A percentile compares a stretch with the other conserved stretches of the same genome.
phyloP scores from a whole-genome alignment of 768 basidiomycete species.

The Russula virescens region DNA sequence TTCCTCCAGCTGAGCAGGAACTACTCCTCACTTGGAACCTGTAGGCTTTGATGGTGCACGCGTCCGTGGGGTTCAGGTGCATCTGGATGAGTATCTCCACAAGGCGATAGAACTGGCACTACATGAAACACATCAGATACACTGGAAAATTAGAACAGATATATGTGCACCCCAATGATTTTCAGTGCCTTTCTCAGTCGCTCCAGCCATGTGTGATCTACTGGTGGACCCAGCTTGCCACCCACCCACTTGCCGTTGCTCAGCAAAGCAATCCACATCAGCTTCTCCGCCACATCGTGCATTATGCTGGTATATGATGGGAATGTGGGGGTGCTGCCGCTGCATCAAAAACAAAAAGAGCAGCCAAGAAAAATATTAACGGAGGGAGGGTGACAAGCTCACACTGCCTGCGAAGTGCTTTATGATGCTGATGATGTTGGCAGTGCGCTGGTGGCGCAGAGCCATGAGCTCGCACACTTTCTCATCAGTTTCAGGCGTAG shows the following conservation, averaged over 20 bases:
- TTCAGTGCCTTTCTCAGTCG: conserved; percentile 78
- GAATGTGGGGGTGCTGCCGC: no score
- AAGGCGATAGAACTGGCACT: conserved; percentile 93
- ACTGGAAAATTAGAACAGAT: not conserved
- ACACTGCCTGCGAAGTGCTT: conserved; percentile 31
- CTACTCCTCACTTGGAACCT: conserved; percentile 88
- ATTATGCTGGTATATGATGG: no score
- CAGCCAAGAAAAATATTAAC: no score
- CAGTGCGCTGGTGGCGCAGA: conserved; percentile 35
- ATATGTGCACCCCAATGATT: conserved; percentile 64
- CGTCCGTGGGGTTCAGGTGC: conserved; percentile 59
- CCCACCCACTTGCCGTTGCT: no score
- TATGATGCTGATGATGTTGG: conserved; percentile 38
- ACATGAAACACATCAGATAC: not conserved
- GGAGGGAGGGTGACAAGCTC: conserved; percentile 29
- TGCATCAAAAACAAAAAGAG: no score
- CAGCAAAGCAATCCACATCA: no score
- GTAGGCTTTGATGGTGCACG: conserved; percentile 53
- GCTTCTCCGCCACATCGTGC: no score
- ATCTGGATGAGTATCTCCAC: conserved; percentile 85
- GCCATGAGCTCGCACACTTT: conserved; percentile 35
- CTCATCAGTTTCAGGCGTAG: conserved; percentile 28
- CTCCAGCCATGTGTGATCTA: conserved; percentile 71
- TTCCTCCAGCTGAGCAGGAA: no score
- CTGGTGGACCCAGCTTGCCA: conserved; percentile 73